Conservation (phyloP, 139 green algal genomes). For the Asterochloris erici region DNA sequence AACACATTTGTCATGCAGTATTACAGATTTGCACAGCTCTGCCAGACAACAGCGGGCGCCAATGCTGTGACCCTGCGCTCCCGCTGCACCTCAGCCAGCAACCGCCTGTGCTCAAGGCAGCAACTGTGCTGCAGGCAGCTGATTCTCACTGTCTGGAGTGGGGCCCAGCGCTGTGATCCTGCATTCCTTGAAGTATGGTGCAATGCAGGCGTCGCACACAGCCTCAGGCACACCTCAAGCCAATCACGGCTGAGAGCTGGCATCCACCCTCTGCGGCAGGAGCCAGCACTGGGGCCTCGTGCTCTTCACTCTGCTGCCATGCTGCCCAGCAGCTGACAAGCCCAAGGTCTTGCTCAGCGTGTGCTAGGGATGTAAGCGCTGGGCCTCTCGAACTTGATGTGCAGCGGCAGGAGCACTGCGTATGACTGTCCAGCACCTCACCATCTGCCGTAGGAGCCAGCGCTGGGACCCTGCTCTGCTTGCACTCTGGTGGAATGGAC, state of each 20-base stretch:
- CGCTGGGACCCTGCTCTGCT: neutral
- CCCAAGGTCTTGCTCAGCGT: neutral
- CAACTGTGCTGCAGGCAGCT: too few species aligned
- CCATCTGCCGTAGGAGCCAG: neutral
- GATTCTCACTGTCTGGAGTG: too few species aligned
- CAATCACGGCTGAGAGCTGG: too few species aligned
- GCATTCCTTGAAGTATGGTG: too few species aligned
- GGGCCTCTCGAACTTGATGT: neutral
- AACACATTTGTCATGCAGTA: neutral
- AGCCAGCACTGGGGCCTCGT: neutral
- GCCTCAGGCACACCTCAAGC: too few species aligned
- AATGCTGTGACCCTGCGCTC: too few species aligned
- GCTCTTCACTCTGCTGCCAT: neutral
- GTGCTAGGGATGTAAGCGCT: neutral
- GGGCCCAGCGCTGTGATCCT: too few species aligned
- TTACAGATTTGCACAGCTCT: neutral
- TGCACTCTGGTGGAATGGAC: neutral
- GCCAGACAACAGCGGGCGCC: too few species aligned
- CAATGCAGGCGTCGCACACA: too few species aligned
- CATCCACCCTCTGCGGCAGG: neutral
- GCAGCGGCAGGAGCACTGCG: neutral
- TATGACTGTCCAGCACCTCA: neutral
- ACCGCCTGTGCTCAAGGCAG: too few species aligned
- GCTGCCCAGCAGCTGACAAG: neutral
- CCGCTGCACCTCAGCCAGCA: too few species aligned